These are phyloP conservation scores for Pyrus communis DNA, from an alignment of 306 rosid genomes.

Conservation along the genomic window DNA sequence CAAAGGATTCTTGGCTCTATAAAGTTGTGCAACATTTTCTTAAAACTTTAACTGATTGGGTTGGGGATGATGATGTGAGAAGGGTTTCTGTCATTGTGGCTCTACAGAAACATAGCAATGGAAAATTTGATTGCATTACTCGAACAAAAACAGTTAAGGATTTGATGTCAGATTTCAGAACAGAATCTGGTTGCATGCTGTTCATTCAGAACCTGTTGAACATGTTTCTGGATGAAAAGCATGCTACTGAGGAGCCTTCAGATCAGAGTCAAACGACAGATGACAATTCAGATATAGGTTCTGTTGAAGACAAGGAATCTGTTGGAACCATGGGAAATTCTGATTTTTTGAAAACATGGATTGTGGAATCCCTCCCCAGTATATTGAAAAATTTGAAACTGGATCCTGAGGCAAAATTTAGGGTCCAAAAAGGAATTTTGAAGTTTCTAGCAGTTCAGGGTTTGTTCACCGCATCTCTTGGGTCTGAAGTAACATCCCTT, in stretches of 20 bases:
- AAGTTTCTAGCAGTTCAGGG: conserved; percentile 95
- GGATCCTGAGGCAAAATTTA: conserved; percentile 56
- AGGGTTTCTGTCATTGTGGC: conserved; percentile 83
- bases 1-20: conserved; percentile 75
- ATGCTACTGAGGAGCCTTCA: conserved; percentile 80
- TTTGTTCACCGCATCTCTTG: conserved; percentile 82
- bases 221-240: conserved; percentile 81
- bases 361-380: conserved; percentile 78
- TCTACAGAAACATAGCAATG: conserved; percentile 88
- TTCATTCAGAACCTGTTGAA: conserved; percentile 70
- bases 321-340: conserved; percentile 51
- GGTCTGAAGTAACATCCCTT: conserved; percentile 87
- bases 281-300: conserved; percentile 90
- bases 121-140: conserved; percentile 63
- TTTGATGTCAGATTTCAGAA: conserved; percentile 69
- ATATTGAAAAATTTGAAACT: conserved; percentile 66
- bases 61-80: conserved; percentile 65
- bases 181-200: conserved; percentile 80
- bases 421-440: conserved; percentile 69
- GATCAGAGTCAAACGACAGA: conserved; percentile 98
- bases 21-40: conserved; percentile 76
- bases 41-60: conserved; percentile 64
- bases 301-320: conserved; percentile 72
- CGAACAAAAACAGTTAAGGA: conserved; percentile 68
- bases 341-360: conserved; percentile 80